Evolutionary conservation across 2,329 filamentous ascomycete genomes (phyloP), one percentile per base, ranked within the genome.

Genomic region (Lachnellula cervina): DNA sequence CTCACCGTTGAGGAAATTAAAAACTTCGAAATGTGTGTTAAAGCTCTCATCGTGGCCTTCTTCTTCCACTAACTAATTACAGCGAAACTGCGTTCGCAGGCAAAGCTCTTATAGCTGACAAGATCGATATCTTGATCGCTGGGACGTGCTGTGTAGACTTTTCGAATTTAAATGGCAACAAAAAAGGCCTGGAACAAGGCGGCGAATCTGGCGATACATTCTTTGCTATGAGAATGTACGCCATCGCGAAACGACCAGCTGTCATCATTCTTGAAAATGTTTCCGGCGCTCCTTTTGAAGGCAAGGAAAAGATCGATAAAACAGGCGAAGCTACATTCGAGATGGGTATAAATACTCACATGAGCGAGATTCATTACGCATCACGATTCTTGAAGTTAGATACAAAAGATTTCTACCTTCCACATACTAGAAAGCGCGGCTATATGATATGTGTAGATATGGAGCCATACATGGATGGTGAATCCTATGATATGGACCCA

Each of bases 81-180:
- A 84, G 81, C 1, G 83, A 79, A 19, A 91, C 87, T 1, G 86
- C 85, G 1, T 86, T 86, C 65, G 88, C 88, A 4, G 78, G 79
- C 7, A 71, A 77, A 49, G 75, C 75, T 4, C 51, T 69, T 1
- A 80, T 90, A 1, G 87, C 87, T 0, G 69, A 69, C 0, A 66
- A 78, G 11, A 70, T 83, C 1, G 85, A 92, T 59, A 67, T 93
- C 0, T 72, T 93, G 1, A 74, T 92, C 45, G 86, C 86, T 6
- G 89, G 89, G 0, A 89, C 86, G 43, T 85, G 87, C 0, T 94
- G 89, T 62, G 86, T 89, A 2, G 88, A 92, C 63, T 89, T 87
- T 60, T 92, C 88, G 0, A 66, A 61, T 0, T 69, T 91, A 34
- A 93, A 91, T 67, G 80, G 73, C 49, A 69, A 74, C 4, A 73